phyloP scores from a whole-genome alignment of 805 yeast species.

The Metschnikowia gelsemii region DNA sequence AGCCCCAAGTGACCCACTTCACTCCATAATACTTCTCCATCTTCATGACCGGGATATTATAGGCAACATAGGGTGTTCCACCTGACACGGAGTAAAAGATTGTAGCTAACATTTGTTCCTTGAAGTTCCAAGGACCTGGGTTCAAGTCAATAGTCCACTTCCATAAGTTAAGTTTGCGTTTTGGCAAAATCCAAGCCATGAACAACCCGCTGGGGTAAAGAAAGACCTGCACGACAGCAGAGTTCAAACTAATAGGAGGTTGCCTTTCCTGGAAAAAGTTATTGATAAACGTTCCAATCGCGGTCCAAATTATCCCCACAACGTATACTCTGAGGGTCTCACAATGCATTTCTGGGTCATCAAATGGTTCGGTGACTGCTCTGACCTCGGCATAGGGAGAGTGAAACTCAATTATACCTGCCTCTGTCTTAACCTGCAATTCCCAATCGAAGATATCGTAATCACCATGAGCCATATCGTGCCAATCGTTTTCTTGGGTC shows the following conservation, averaged over 20 bases:
- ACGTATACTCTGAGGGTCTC: constrained; percentile 58
- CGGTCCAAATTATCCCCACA: constrained; percentile 48
- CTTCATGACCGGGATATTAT: constrained; percentile 26
- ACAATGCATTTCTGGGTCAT: constrained; percentile 48
- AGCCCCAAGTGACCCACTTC: constrained; percentile 44
- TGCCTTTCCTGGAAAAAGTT: constrained; percentile 55
- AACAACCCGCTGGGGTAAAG: constrained; percentile 58
- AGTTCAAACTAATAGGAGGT: constrained; percentile 51
- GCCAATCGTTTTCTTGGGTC: neutral
- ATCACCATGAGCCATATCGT: constrained; percentile 1
- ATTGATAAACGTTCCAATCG: constrained; percentile 59
- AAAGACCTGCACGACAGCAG: constrained; percentile 57
- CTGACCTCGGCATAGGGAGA: constrained; percentile 66
- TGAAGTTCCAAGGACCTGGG: constrained; percentile 61
- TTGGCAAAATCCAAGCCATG: constrained; percentile 45
- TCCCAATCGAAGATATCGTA: constrained; percentile 30
- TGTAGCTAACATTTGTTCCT: constrained; percentile 58
- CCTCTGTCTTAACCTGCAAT: constrained; percentile 38
- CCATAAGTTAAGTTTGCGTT: constrained; percentile 41
- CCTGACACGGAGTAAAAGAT: constrained; percentile 50
- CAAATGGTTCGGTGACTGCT: constrained; percentile 54
- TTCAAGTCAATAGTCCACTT: constrained; percentile 43
- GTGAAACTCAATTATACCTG: constrained; percentile 31
- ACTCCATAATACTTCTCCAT: constrained; percentile 50
- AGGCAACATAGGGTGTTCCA: constrained; percentile 53